Evolutionary conservation across 2,329 filamentous ascomycete species (phyloP), one percentile per base, ranked within the genome.

Genomic region (Claviceps sp.): DNA sequence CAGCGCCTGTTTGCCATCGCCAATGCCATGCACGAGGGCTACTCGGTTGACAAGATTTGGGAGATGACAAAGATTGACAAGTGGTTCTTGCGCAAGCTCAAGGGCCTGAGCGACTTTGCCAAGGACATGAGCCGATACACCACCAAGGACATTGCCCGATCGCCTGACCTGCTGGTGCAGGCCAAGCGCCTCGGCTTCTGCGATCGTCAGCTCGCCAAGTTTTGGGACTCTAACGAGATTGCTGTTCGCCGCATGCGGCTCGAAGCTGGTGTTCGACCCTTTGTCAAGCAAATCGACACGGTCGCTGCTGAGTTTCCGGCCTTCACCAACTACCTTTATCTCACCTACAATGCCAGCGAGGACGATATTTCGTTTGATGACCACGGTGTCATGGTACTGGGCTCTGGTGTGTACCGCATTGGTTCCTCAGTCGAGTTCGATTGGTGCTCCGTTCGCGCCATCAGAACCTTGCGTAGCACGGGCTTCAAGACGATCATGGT

Each of bases 391-490:
- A 96, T 97, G 89, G 91, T 98, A 8, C 76, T 97, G 34, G 91
- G 91, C 14, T 96, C 90, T 36, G 91, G 91, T 68, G 90, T 96
- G 9, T 97, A 97, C 75, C 82, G 93, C 55, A 98, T 98, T 58
- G 93, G 93, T 58, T 96, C 90, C 0, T 96, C 91, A 0, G 93
- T 98, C 54, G 93, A 98, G 66, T 98, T 98, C 67, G 93, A 98
- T 69, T 98, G 93, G 93, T 97, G 93, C 68, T 95, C 93, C 4
- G 93, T 98, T 30, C 79, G 91, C 54, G 89, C 93, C 5, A 94
- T 97, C 56, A 84, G 91, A 56, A 97, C 93, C 1, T 78, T 98
- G 7, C 82, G 93, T 49, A 81, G 87, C 58, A 79, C 84, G 54
- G 87, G 87, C 2, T 82, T 85, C 74, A 97, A 97, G 76, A 97